Evolutionary conservation across 139 green algal genomes (phyloP).

Genomic region (Picochlorum sp.): DNA sequence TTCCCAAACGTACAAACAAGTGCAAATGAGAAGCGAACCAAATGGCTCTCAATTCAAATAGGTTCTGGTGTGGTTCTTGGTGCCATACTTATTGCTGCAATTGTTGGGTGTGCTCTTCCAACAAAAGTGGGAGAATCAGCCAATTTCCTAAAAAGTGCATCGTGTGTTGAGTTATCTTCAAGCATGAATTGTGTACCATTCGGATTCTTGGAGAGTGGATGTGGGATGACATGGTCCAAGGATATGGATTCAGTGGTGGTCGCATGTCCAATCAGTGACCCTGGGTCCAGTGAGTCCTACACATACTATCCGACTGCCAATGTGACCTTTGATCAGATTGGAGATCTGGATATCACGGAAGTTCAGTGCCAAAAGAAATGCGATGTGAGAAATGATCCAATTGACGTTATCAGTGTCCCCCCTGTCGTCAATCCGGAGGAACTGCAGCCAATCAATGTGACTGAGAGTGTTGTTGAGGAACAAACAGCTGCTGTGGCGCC

Average conservation of each 20-base stretch:
- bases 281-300: neutral
- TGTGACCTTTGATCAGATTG: neutral
- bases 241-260: neutral
- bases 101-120: constrained; percentile 14
- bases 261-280: neutral
- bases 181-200: constrained; percentile 18
- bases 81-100: neutral
- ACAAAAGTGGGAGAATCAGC: neutral
- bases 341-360: neutral
- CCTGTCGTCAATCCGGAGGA: neutral
- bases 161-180: constrained; percentile 15
- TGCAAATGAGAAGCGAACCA: neutral
- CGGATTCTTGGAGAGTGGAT: neutral
- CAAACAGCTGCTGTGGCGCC: neutral
- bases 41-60: constrained; percentile 1
- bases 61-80: constrained; percentile 9
- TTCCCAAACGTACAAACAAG: neutral
- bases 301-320: neutral
- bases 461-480: neutral
- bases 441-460: neutral
- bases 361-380: neutral
- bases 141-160: constrained; percentile 7
- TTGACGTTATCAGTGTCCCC: neutral
- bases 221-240: neutral
- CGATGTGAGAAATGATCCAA: neutral